Base-by-base conservation (phyloP, 2,329 filamentous ascomycete species). In the Ascochyta pisi region DNA sequence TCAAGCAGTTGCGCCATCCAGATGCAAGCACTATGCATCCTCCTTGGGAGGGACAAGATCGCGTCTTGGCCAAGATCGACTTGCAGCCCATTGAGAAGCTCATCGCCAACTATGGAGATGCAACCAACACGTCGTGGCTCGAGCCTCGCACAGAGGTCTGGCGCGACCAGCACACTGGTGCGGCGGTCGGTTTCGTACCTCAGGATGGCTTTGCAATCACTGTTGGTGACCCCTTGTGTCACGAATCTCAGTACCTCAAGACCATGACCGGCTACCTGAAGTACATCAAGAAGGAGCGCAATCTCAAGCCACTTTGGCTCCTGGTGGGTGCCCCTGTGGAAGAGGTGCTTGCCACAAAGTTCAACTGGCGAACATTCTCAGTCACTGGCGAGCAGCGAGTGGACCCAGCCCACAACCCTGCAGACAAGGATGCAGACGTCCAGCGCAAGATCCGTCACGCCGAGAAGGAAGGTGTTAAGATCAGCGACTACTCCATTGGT, bases 41-140 rank as follows among this genome's bases (percentile, higher is more conserved):
- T 58, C 80, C 84, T 29, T 90, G 87, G 87, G 80, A 76, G 71
- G 63, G 81, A 77, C 53, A 82, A 79, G 69, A 84, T 76, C 75
- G 79, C 46, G 76, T 73, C 42, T 47, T 74, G 3, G 81, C 81
- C 12, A 73, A 77, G 47, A 78, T 81, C 7, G 82, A 87, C 45
- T 80, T 89, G 50, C 92, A 92, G 47, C 83, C 91, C 0, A 74
- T 97, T 5, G 91, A 93, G 73, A 89, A 96, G 71, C 86, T 97
- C 38, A 92, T 97, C 73, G 92, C 92, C 70, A 97, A 97, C 76
- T 97, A 97, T 66, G 93, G 93, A 60, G 93, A 97, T 75, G 92
- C 93, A 2, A 92, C 92, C 44, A 96, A 96, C 70, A 97, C 93
- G 0, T 95, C 92, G 0, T 97, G 92, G 92, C 84, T 95, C 7